phyloP scores from a whole-genome alignment of 2,329 filamentous ascomycete genomes.

The Neonectria neomacrospora region DNA sequence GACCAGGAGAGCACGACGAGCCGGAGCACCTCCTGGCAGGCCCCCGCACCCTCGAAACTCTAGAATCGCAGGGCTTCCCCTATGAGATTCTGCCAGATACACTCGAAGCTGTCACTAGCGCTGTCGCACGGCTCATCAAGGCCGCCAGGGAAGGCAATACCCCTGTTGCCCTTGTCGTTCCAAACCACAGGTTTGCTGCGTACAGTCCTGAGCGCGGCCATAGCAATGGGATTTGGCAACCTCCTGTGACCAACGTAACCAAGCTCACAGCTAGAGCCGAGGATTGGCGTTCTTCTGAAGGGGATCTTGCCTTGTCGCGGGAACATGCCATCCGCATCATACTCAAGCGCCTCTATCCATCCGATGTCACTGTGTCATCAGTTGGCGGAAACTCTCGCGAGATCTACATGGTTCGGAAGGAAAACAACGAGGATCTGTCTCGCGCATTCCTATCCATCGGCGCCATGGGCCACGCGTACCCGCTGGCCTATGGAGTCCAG shows the following conservation, averaged over 20 bases:
- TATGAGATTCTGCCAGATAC: neutral
- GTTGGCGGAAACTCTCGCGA: slow-evolving; percentile 22
- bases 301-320: neutral
- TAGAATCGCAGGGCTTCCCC: slow-evolving; percentile 3
- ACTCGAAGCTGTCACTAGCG: neutral
- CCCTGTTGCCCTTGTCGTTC: slow-evolving; percentile 1
- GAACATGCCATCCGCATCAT: slow-evolving; percentile 2
- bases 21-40: slow-evolving; percentile 2
- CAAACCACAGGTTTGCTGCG: slow-evolving; percentile 2
- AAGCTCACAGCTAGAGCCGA: neutral
- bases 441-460: slow-evolving; percentile 2
- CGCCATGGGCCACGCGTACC: slow-evolving; percentile 1
- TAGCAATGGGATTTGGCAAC: slow-evolving; percentile 1
- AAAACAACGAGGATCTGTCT: slow-evolving; percentile 14
- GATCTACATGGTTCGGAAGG: slow-evolving; percentile 23
- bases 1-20: slow-evolving; percentile 17
- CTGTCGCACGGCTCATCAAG: slow-evolving; percentile 2
- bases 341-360: slow-evolving; percentile 3
- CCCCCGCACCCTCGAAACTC: neutral
- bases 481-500: neutral
- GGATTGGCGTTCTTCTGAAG: slow-evolving; percentile 1
- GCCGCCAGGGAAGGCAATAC: neutral
- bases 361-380: slow-evolving; percentile 22
- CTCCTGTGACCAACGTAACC: neutral
- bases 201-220: neutral